These are phyloP conservation scores for Nicotiana rustica DNA, from an alignment of 305 asterid genomes.

Conservation along the genomic window DNA sequence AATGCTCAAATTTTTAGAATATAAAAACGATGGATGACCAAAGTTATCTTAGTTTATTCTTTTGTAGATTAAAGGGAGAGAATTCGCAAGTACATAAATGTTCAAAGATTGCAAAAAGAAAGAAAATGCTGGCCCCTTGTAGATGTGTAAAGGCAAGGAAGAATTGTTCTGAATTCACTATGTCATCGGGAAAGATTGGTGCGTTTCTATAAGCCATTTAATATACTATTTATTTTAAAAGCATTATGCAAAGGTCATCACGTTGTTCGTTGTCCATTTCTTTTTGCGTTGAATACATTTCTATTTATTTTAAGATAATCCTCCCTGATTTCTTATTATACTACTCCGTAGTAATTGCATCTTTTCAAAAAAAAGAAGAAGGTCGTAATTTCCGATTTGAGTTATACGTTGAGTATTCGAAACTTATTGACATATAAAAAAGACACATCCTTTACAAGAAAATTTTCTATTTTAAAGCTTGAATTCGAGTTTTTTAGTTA, in stretches of 20 bases:
- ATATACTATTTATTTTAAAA: no score
- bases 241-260: background rate
- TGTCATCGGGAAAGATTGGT: background rate
- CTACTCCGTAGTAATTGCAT: no score
- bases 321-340: no score
- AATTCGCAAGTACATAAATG: background rate
- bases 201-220: background rate
- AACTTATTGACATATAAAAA: no score
- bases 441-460: no score
- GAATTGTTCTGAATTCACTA: background rate
- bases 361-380: no score
- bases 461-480: no score
- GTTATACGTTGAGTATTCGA: no score
- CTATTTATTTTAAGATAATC: no score
- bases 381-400: no score
- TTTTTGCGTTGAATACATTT: no score
- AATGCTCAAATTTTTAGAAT: background rate
- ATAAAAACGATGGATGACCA: background rate
- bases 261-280: background rate
- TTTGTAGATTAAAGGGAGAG: background rate
- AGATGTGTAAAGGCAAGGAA: background rate
- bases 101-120: background rate
- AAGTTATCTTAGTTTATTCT: background rate
- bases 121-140: background rate
- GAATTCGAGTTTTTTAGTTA: no score